Conservation (phyloP, 2,329 filamentous ascomycete genomes). For the Penicillium sp. region DNA sequence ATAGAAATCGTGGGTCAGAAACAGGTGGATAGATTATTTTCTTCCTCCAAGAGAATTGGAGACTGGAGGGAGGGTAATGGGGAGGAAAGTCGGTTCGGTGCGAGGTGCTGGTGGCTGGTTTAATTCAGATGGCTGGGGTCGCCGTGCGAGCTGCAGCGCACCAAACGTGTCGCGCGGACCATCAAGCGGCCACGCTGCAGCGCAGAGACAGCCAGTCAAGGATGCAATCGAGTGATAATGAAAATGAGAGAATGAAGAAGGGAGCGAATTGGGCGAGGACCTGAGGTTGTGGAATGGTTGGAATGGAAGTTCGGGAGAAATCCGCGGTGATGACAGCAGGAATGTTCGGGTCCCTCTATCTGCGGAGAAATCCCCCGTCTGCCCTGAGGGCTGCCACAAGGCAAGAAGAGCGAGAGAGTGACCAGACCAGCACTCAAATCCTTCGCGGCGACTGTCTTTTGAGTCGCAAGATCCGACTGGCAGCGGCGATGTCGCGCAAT, state of each 20-base stretch:
- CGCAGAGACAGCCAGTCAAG: constrained; percentile 1
- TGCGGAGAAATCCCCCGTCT: background rate
- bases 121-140: constrained; percentile 47
- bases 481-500: background rate
- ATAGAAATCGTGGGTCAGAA: background rate
- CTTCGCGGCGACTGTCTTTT: background rate
- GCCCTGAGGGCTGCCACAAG: background rate
- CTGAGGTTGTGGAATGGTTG: constrained; percentile 8
- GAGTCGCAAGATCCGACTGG: background rate
- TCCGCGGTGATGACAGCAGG: constrained; percentile 6
- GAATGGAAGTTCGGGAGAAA: background rate
- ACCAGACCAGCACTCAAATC: background rate
- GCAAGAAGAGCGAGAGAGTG: no score
- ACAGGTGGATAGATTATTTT: background rate
- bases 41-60: background rate
- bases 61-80: constrained; percentile 15
- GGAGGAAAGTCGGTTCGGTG: constrained; percentile 5
- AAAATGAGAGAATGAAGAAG: background rate
- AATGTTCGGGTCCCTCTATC: constrained; percentile 4
- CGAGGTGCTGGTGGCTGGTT: constrained; percentile 35
- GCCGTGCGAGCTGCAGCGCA: constrained; percentile 26
- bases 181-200: constrained; percentile 14
- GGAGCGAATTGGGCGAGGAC: background rate
- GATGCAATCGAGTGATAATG: constrained; percentile 1
- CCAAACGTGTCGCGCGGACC: constrained; percentile 25